Conservation (phyloP, 2,329 filamentous ascomycete species). For the Colletotrichum lentis region DNA sequence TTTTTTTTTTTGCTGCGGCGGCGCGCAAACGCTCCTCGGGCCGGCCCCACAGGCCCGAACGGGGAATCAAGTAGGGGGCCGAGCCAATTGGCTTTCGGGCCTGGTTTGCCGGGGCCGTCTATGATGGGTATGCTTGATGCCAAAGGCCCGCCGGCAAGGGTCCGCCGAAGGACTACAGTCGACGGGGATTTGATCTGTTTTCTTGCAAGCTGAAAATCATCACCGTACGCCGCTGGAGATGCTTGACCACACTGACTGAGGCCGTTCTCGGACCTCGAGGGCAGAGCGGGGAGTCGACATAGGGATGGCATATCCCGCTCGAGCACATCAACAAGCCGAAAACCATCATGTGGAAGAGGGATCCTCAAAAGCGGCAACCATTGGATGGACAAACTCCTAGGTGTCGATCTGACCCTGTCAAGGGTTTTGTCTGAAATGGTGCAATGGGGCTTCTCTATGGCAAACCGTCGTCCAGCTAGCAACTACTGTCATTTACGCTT, state of each 20-base stretch:
- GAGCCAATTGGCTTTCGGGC: constrained; percentile 14
- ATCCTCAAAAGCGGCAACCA: constrained; percentile 9
- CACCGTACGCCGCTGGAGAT: not conserved
- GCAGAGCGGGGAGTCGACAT: not conserved
- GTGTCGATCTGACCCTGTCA: constrained; percentile 15
- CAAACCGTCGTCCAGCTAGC: not conserved
- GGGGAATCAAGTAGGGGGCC: constrained; percentile 11
- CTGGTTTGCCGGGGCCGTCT: not conserved
- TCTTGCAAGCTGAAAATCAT: not conserved
- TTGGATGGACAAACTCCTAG: constrained; percentile 25
- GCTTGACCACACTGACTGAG: not conserved
- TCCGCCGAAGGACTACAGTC: no score
- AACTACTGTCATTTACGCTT: constrained; percentile 22
- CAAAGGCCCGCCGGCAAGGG: not conserved
- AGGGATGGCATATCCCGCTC: not conserved
- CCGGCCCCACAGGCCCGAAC: constrained; percentile 25
- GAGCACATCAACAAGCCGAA: not conserved
- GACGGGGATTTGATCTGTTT: not conserved
- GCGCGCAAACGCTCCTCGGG: constrained; percentile 12
- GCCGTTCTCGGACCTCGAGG: not conserved
- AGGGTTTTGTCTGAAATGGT: constrained; percentile 14
- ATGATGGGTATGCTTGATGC: not conserved
- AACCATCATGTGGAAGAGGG: constrained; percentile 18
- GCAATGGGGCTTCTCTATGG: not conserved
- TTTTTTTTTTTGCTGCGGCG: no score